phyloP scores from a whole-genome alignment of 768 basidiomycete species.

The Amanita pallidorosea region DNA sequence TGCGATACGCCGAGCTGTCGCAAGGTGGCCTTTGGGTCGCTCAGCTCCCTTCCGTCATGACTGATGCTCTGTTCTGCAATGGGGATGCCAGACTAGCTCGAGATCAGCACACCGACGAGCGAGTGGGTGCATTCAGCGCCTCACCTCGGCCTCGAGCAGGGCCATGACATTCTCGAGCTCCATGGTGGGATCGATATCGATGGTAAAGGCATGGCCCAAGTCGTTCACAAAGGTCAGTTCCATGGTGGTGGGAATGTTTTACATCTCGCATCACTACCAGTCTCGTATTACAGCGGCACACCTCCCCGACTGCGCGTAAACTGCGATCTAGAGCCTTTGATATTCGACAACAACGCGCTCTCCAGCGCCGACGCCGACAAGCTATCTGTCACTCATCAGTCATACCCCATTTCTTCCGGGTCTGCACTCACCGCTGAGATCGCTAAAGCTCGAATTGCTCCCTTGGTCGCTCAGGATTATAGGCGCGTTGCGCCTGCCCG shows the following conservation, averaged over 20 bases:
- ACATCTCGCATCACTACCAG: too few species aligned
- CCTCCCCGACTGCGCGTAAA: constrained; percentile 7
- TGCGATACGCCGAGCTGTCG: constrained; percentile 46
- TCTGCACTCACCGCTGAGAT: constrained; percentile 59
- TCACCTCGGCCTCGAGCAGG: constrained; percentile 89
- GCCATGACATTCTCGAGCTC: constrained; percentile 90
- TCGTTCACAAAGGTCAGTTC: constrained; percentile 65
- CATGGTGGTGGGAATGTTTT: constrained; percentile 28
- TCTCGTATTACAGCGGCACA: constrained; percentile 1
- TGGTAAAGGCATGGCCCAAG: constrained; percentile 44
- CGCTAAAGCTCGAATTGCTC: constrained; percentile 75
- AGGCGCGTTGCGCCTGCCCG: constrained; percentile 37
- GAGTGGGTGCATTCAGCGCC: constrained; percentile 11
- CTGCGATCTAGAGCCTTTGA: constrained; percentile 12
- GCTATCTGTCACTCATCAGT: constrained; percentile 21
- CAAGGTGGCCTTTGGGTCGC: constrained; percentile 59
- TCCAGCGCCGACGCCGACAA: constrained; percentile 72
- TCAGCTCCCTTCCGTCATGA: constrained; percentile 55
- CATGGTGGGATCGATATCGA: constrained; percentile 89
- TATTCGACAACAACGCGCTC: constrained; percentile 71
- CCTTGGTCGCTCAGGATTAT: constrained; percentile 39
- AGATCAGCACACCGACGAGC: background rate
- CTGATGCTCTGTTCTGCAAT: constrained; percentile 63
- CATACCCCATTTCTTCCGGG: background rate
- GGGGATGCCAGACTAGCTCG: constrained; percentile 60